Evolutionary conservation across 2,329 filamentous ascomycete genomes (phyloP), one percentile per base, ranked within the genome.

Genomic region (Botryotinia convoluta): DNA sequence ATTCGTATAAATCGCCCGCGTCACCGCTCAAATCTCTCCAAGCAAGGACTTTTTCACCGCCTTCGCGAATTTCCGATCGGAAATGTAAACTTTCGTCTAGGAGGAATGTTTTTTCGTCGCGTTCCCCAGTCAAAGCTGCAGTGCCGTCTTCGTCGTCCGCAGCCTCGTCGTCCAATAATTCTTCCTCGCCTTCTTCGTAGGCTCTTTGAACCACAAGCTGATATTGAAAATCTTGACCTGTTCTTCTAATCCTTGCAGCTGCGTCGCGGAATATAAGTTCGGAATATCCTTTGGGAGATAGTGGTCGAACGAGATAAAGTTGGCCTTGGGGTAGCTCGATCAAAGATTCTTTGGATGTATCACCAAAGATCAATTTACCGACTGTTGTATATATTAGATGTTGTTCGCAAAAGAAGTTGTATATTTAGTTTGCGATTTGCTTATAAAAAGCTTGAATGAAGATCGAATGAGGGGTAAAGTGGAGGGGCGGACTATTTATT

Each of bases 191-290:
- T 84, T 99, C 96, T 81, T 99, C 96, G 86, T 97, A 99, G 74
- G 95, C 95, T 74, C 96, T 90, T 82, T 99, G 96, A 60, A 98
- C 89, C 59, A 98, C 95, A 20, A 99, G 93, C 82, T 99, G 96
- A 82, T 98, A 99, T 80, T 99, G 95, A 80, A 93, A 98, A 71
- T 98, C 94, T 82, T 97, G 95, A 32, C 93, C 95, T 26, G 96
- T 98, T 76, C 93, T 91, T 77, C 97, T 92, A 80, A 99, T 97
- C 76, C 92, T 94, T 71, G 95, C 94, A 64, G 94, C 93, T 57
- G 94, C 92, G 90, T 99, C 96, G 83, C 96, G 97, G 87, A 98
- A 99, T 83, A 99, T 97, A 81, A 98, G 94, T 83, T 99, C 96
- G 1, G 95, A 98, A 82, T 98, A 98, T 77, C 96, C 96, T 83